phyloP scores from a whole-genome alignment of 805 yeast genomes.

The Teunomyces aglyptinius region DNA sequence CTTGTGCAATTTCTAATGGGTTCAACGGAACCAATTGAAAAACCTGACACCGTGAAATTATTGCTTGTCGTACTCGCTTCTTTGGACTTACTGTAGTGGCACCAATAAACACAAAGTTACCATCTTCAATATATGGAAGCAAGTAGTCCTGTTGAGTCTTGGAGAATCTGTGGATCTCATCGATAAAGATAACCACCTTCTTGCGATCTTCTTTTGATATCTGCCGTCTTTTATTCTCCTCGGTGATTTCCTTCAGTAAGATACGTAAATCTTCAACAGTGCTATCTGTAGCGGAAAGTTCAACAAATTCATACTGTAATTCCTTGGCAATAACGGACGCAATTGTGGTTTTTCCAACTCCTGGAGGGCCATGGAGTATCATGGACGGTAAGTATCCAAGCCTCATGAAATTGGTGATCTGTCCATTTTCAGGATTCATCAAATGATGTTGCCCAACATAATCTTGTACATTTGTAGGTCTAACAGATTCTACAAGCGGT shows the following conservation, averaged over 20 bases:
- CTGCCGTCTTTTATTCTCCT: slow-evolving; percentile 44
- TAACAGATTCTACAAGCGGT: slow-evolving; percentile 65
- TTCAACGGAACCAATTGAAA: slow-evolving; percentile 62
- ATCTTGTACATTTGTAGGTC: slow-evolving; percentile 70
- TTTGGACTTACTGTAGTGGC: slow-evolving; percentile 85
- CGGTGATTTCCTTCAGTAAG: slow-evolving; percentile 49
- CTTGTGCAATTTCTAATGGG: slow-evolving; percentile 46
- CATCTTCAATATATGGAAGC: slow-evolving; percentile 79
- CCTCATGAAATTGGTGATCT: slow-evolving; percentile 61
- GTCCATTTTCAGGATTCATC: slow-evolving; percentile 57
- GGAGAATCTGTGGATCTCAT: slow-evolving; percentile 88
- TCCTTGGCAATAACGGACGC: slow-evolving; percentile 61
- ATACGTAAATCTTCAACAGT: slow-evolving; percentile 65
- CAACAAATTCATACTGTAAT: slow-evolving; percentile 62
- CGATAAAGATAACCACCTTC: slow-evolving; percentile 66
- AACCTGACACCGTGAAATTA: slow-evolving; percentile 80
- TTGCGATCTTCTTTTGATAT: slow-evolving; percentile 10
- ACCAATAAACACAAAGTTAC: slow-evolving; percentile 79
- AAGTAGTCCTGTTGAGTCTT: slow-evolving; percentile 86
- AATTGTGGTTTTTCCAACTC: slow-evolving; percentile 89
- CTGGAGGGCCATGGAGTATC: slow-evolving; percentile 95
- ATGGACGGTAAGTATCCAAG: slow-evolving; percentile 76
- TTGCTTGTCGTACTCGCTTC: slow-evolving; percentile 75
- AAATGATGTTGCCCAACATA: slow-evolving; percentile 87
- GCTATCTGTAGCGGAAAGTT: slow-evolving; percentile 80